Conservation (phyloP, 2,329 filamentous ascomycete genomes). For the Sclerotinia spermophila region DNA sequence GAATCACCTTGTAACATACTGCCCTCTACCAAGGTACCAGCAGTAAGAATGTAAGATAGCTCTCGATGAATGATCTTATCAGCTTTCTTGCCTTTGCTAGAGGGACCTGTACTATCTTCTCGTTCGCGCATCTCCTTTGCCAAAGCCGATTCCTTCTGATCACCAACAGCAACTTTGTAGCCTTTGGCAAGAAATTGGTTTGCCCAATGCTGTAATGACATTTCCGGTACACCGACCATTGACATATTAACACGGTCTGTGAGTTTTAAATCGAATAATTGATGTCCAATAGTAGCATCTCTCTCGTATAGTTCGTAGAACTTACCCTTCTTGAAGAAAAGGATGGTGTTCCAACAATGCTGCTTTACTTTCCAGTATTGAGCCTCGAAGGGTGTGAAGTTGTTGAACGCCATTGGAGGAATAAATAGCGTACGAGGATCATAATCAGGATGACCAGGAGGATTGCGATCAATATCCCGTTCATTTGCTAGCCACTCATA, state of each 20-base stretch:
- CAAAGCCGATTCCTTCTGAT: constrained; percentile 93
- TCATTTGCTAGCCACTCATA: constrained; percentile 89
- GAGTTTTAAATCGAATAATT: constrained; percentile 94
- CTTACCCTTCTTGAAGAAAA: constrained; percentile 99
- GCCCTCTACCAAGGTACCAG: constrained; percentile 89
- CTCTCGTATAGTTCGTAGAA: constrained; percentile 99
- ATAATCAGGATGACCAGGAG: constrained; percentile 77
- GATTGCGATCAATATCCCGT: constrained; percentile 77
- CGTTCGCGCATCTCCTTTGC: constrained; percentile 99
- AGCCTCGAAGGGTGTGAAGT: constrained; percentile 92
- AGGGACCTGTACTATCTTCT: constrained; percentile 48
- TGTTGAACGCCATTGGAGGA: constrained; percentile 71
- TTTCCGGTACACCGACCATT: constrained; percentile 97
- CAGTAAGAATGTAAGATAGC: constrained; percentile 84
- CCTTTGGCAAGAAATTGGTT: constrained; percentile 98
- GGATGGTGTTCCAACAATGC: constrained; percentile 94
- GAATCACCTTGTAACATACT: constrained; percentile 98
- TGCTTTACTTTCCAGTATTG: constrained; percentile 99
- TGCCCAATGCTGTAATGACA: constrained; percentile 93
- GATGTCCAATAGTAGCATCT: constrained; percentile 92
- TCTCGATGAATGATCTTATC: constrained; percentile 94
- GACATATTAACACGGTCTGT: constrained; percentile 99
- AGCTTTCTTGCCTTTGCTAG: constrained; percentile 39
- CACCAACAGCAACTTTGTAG: constrained; percentile 93
- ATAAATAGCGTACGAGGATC: constrained; percentile 90